These are phyloP conservation scores for Codiaeum variegatum DNA, from an alignment of 441 rosid genomes.

Conservation along the genomic window DNA sequence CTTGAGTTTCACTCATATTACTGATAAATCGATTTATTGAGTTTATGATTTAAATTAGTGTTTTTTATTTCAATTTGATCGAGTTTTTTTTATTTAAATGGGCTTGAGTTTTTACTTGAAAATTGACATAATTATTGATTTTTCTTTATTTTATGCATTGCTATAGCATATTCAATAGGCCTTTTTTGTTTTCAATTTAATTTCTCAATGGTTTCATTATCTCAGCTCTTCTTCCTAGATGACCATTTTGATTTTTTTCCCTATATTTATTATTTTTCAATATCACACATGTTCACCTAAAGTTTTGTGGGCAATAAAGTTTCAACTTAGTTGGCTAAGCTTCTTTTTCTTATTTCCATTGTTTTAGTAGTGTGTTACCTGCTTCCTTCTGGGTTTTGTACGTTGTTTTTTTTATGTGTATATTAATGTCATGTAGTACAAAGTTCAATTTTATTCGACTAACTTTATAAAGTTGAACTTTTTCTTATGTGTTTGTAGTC, in stretches of 20 bases:
- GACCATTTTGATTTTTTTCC: background rate
- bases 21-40: too few species aligned
- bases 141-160: too few species aligned
- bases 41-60: too few species aligned
- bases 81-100: too few species aligned
- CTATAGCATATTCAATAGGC: too few species aligned
- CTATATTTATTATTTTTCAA: background rate
- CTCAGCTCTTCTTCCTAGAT: background rate
- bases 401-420: background rate
- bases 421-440: background rate
- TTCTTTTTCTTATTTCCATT: background rate
- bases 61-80: too few species aligned
- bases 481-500: slow-evolving; percentile 4
- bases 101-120: too few species aligned
- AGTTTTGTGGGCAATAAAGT: background rate
- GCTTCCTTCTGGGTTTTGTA: background rate
- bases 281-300: background rate
- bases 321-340: background rate
- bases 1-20: too few species aligned
- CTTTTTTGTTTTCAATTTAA: background rate
- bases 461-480: background rate
- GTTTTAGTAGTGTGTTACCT: background rate
- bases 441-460: background rate
- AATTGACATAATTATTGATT: too few species aligned
- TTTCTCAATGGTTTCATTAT: background rate